Conservation (phyloP, 257 asterid species). For the Fraxinus anomala region DNA sequence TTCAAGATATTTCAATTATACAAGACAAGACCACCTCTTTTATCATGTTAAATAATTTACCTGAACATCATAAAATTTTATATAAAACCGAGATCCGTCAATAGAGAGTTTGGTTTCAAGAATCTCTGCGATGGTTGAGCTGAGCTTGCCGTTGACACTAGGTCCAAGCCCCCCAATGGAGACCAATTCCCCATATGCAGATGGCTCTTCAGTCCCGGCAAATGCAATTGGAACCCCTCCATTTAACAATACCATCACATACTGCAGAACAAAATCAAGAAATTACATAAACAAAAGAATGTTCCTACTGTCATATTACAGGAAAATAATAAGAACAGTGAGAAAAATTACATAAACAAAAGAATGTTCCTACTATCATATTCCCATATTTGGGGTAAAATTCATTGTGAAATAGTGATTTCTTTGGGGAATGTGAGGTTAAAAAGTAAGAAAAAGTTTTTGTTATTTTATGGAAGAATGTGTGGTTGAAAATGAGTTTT, state of each 20-base stretch:
- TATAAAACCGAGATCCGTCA: conserved; percentile 63
- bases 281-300: conserved; percentile 10
- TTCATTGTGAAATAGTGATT: too few species aligned
- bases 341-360: background rate
- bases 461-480: too few species aligned
- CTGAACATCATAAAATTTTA: conserved; percentile 86
- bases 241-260: conserved; percentile 87
- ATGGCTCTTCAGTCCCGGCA: conserved; percentile 89
- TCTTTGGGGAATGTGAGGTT: too few species aligned
- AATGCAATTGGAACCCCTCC: conserved; percentile 85
- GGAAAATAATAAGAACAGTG: background rate
- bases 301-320: background rate
- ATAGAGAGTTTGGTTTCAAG: conserved; percentile 80
- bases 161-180: conserved; percentile 90
- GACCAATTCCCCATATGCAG: conserved; percentile 85
- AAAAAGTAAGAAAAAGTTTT: too few species aligned
- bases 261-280: conserved; percentile 41
- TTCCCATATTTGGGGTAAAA: too few species aligned
- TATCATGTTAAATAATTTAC: conserved; percentile 31
- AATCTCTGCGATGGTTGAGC: conserved; percentile 87
- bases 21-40: background rate
- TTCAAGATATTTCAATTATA: background rate
- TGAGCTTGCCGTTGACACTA: conserved; percentile 66
- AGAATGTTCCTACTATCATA: too few species aligned
- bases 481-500: too few species aligned